Evolutionary conservation across 2,329 filamentous ascomycete species (phyloP).

Genomic region (Colletotrichum costaricense): DNA sequence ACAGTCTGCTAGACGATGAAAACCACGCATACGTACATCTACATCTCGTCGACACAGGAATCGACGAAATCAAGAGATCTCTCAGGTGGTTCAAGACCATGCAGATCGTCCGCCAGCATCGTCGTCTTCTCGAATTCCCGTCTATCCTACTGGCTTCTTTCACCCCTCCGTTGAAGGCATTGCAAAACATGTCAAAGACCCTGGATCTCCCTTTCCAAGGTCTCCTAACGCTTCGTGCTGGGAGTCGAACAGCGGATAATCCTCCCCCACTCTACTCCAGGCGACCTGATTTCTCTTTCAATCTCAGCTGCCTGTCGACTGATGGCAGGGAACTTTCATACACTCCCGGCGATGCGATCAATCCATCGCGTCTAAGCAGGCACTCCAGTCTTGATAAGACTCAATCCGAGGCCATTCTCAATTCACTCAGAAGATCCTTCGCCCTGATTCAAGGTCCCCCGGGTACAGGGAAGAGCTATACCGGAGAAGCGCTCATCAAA

Average conservation of each 20-base stretch:
- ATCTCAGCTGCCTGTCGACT: slow-evolving; percentile 48
- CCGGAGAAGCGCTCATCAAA: slow-evolving; percentile 69
- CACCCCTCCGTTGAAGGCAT: slow-evolving; percentile 63
- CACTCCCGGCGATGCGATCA: slow-evolving; percentile 33
- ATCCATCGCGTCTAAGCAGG: slow-evolving; percentile 40
- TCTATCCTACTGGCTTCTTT: slow-evolving; percentile 69
- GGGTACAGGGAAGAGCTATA: slow-evolving; percentile 75
- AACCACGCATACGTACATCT: slow-evolving; percentile 45
- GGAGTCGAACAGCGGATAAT: slow-evolving; percentile 34
- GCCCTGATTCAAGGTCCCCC: slow-evolving; percentile 77
- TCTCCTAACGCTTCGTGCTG: slow-evolving; percentile 51
- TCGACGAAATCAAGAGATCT: slow-evolving; percentile 38
- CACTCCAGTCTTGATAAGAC: slow-evolving; percentile 63
- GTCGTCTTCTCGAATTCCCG: slow-evolving; percentile 69
- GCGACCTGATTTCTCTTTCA: slow-evolving; percentile 60
- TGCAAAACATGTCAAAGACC: slow-evolving; percentile 63
- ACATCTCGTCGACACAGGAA: slow-evolving; percentile 41
- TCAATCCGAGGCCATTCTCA: slow-evolving; percentile 63
- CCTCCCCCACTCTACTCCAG: slow-evolving; percentile 63
- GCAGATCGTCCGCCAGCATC: slow-evolving; percentile 18
- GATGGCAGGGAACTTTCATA: slow-evolving; percentile 39
- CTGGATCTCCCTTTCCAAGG: slow-evolving; percentile 61
- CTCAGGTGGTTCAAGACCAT: slow-evolving; percentile 45
- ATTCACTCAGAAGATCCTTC: slow-evolving; percentile 62
- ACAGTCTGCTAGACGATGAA: slow-evolving; percentile 47